Conservation (phyloP, 1,139 yeast genomes). For the Yamadazyma atmosphaerica region DNA sequence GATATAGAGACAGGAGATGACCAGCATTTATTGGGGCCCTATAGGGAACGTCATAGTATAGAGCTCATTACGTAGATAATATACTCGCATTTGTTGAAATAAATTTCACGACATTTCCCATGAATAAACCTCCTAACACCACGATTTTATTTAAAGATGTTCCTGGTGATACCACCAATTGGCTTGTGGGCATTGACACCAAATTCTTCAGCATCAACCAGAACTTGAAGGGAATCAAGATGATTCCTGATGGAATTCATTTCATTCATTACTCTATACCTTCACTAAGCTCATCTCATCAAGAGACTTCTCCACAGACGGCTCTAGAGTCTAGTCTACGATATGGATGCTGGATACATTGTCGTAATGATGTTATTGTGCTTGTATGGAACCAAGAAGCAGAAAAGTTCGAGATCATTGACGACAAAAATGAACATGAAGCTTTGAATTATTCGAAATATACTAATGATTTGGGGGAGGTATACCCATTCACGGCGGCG, state of each 20-base stretch:
- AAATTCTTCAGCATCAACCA: conserved; percentile 25
- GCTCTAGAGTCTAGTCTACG: conserved; percentile 18
- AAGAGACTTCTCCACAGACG: background rate
- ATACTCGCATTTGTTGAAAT: too few species aligned
- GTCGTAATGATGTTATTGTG: conserved; percentile 22
- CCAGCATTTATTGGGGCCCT: conserved; percentile 5
- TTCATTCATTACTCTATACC: conserved; percentile 28
- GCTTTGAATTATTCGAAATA: conserved; percentile 21
- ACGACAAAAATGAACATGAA: conserved; percentile 25
- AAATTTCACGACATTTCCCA: conserved; percentile 2
- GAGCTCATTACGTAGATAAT: conserved; percentile 35
- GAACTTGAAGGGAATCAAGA: conserved; percentile 25
- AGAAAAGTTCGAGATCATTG: conserved; percentile 22
- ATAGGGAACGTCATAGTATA: conserved; percentile 23
- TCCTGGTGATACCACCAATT: conserved; percentile 17
- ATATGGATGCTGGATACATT: conserved; percentile 29
- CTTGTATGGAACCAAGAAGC: conserved; percentile 24
- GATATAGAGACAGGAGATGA: conserved; percentile 16
- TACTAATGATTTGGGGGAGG: conserved; percentile 18
- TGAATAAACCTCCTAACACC: conserved; percentile 24
- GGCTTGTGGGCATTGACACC: conserved; percentile 31
- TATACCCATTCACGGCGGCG: conserved; percentile 22
- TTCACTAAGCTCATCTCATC: conserved; percentile 9
- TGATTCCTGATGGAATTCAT: conserved; percentile 28
- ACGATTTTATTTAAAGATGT: conserved; percentile 21